A percentile compares a stretch with the other conserved stretches of the same genome.
phyloP scores from a whole-genome alignment of 257 asterid genomes.

The Solanum dulcamara region DNA sequence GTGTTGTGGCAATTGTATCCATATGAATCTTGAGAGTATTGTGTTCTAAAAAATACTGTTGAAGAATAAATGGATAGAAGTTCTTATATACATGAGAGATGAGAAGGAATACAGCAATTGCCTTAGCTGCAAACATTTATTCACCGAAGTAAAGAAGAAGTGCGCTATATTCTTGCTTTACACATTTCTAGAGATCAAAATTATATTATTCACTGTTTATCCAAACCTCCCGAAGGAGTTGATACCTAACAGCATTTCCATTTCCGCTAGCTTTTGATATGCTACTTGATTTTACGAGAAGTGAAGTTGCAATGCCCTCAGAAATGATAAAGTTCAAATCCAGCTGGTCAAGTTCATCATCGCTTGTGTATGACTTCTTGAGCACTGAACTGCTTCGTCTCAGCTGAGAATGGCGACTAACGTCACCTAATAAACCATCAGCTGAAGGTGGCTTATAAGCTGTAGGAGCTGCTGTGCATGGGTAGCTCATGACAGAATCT shows the following conservation, averaged over 20 bases:
- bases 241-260: conserved; percentile 45
- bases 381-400: conserved; percentile 39
- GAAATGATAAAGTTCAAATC: conserved; percentile 38
- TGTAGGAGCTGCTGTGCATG: conserved; percentile 46
- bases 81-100: no score
- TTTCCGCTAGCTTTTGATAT: conserved; percentile 30
- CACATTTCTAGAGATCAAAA: not conserved
- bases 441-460: conserved; percentile 63
- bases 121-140: not conserved
- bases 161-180: not conserved
- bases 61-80: no score
- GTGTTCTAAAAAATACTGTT: not conserved
- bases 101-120: not conserved
- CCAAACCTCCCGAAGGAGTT: conserved; percentile 64
- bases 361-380: conserved; percentile 60
- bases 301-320: conserved; percentile 14
- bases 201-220: conserved; percentile 15
- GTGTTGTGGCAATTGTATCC: not conserved
- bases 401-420: conserved; percentile 34
- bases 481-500: conserved; percentile 32
- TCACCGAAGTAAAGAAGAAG: not conserved
- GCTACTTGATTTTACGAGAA: conserved; percentile 38
- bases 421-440: conserved; percentile 35
- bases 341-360: conserved; percentile 72
- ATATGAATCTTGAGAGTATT: not conserved